These are phyloP conservation scores for Eucalyptus tenuipes DNA, from an alignment of 345 rosid genomes.

Conservation along the genomic window DNA sequence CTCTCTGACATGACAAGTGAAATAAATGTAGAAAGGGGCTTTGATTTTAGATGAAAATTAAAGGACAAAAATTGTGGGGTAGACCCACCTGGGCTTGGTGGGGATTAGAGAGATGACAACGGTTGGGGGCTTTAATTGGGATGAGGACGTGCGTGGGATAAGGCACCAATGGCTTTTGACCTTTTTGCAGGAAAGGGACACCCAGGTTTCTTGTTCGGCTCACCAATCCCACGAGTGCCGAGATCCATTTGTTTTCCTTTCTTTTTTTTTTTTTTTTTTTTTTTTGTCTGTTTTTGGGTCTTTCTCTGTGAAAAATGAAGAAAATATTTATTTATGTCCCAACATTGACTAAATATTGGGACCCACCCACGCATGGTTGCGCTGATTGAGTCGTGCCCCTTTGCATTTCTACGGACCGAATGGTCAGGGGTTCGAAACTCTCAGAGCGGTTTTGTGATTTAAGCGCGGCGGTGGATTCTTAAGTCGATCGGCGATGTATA, in stretches of 20 bases:
- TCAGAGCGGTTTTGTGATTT: too few species aligned
- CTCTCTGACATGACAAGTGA: neutral
- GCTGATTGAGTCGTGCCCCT: too few species aligned
- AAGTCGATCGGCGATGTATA: too few species aligned
- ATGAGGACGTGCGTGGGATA: neutral
- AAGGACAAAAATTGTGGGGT: neutral
- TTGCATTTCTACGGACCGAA: too few species aligned
- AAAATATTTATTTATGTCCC: neutral
- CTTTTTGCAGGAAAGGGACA: neutral
- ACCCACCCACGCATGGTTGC: too few species aligned
- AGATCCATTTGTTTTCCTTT: neutral
- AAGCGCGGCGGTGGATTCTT: too few species aligned
- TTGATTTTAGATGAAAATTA: neutral
- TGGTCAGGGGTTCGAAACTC: too few species aligned
- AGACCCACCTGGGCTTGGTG: neutral
- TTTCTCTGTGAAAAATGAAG: neutral
- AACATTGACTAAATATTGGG: neutral
- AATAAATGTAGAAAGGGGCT: neutral
- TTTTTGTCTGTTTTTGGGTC: too few species aligned
- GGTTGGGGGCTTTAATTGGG: neutral
- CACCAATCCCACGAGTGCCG: neutral
- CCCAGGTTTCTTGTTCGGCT: neutral
- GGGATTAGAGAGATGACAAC: neutral
- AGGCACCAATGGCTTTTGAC: neutral
- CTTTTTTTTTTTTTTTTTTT: accelerated